Evolutionary conservation across 306 rosid genomes (phyloP), one percentile per base, ranked within the genome.

Genomic region (Cicer chorassanicum): DNA sequence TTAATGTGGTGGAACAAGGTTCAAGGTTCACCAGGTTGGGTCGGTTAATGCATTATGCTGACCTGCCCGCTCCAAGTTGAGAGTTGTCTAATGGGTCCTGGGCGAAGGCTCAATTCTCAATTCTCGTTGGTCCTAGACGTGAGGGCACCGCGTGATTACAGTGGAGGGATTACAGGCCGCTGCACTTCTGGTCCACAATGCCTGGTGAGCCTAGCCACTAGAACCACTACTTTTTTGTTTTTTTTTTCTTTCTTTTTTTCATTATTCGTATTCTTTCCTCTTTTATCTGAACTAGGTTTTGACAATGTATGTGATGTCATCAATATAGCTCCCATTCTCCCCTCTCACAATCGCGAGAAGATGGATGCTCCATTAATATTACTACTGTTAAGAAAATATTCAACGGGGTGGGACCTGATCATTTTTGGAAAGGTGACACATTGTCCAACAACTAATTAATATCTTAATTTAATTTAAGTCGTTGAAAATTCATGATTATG

Each of bases 51-150:
- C 66, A 2, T 6, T 29, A 29, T 5, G 42, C 0, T 12, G 66
- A 21, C 21, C 6, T 60, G 66, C 44, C 66, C 66, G 7, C 66
- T 36, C 66, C 66, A 61, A 61, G 66, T 61, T 13, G 24, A 3
- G 45, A 38, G 46, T 61, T 61, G 67, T 36, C 4, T 0, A 38
- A 61, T 0, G 67, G 45, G 24, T 2, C 67, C 6, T 61, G 24
- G 1, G 67, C 45, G 68, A 62, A 38, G 1, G 66, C 2, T 0
- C 16, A n/a, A n/a, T 1, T 36, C 2, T 0, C 16, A n/a, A n/a
- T 1, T 36, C 66, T 7, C 66, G 1, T 6, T 13, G 9, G 5
- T 60, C 65, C 19, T 60, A 60, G 10, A 60, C 66, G 0, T 8
- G 14, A 60, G 66, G 66, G 66, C 44, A 34, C 43, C 4, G 66